Evolutionary conservation across 163 green algal genomes (phyloP).

Genomic region (Chloromonas sp.): DNA sequence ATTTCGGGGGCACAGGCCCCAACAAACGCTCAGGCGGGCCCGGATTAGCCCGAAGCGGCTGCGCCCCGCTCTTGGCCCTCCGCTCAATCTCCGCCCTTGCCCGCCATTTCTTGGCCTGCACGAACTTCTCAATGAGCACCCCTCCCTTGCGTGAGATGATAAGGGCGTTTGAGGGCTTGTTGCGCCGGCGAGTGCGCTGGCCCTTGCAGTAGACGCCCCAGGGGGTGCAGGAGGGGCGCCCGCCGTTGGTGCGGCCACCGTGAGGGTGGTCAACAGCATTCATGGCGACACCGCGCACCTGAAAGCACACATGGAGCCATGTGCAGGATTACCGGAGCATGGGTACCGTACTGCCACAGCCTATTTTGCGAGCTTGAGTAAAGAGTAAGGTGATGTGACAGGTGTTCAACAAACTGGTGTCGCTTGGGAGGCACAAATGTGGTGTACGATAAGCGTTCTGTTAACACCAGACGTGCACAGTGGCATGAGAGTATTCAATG

Average conservation of each 20-base stretch:
- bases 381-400: no score
- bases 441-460: no score
- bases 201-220: constrained; percentile 86
- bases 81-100: constrained; percentile 3
- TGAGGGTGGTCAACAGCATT: constrained; percentile 90
- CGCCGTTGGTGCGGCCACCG: constrained; percentile 76
- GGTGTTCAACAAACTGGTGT: no score
- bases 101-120: constrained; percentile 35
- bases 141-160: constrained; percentile 60
- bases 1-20: not conserved
- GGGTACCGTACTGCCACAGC: no score
- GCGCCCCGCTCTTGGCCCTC: constrained; percentile 2
- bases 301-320: not conserved
- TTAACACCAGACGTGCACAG: no score
- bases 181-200: constrained; percentile 66
- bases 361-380: no score
- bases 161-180: constrained; percentile 57
- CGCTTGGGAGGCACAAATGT: no score
- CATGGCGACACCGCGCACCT: constrained; percentile 76
- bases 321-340: no score
- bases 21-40: not conserved
- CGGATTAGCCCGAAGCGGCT: no score
- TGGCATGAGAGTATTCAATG: no score
- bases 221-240: constrained; percentile 70
- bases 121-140: constrained; percentile 49